Base-by-base conservation (phyloP, 805 yeast species). In the Kodamaea kakaduensis region DNA sequence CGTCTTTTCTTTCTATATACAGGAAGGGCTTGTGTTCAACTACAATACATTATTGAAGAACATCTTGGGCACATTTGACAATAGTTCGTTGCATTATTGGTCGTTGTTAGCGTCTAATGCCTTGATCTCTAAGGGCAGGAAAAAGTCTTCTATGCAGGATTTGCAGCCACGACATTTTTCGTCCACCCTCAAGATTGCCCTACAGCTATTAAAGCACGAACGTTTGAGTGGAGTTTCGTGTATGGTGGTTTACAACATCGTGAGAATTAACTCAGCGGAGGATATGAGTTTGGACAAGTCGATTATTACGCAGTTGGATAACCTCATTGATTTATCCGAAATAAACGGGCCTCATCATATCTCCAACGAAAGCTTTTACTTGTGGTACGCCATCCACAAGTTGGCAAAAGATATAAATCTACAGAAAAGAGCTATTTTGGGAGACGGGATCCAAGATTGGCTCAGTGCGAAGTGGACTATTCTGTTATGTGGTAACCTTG, bases 301-400 rank as follows among this genome's bases (percentile, higher is more conserved):
- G 0, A 45, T 77, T 6, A 37, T 59, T 3, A 71, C 64, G 28
- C 75, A 73, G 41, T 52, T 78, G 20, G 72, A 70, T 26, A 71
- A 71, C 18, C 34, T 77, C 1, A 56, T 73, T 31, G 82, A 78
- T 23, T 50, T 73, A 5, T 59, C 84, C 0, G 81, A 75, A 29
- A 59, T 78, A 0, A 74, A 72, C 51, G 90, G 90, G 0, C 90
- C 93, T 2, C 48, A 56, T 1, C 16, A 43, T 1, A 34, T 79
- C 1, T 62, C 69, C 31, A 58, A 69, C 27, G 75, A 69, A 31
- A 59, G 82, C 3, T 56, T 76, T 18, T 43, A 50, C 9, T 75
- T 81, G 42, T 82, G 89, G 89, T 54, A 62, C 34, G 44, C 62
- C 0, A 43, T 73, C 3, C 52, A 66, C 10, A 50, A 51, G 3